A percentile compares a stretch with the other conserved stretches of the same genome.
Conservation (phyloP, 768 basidiomycete genomes). For the Lactarius sanguifluus region DNA sequence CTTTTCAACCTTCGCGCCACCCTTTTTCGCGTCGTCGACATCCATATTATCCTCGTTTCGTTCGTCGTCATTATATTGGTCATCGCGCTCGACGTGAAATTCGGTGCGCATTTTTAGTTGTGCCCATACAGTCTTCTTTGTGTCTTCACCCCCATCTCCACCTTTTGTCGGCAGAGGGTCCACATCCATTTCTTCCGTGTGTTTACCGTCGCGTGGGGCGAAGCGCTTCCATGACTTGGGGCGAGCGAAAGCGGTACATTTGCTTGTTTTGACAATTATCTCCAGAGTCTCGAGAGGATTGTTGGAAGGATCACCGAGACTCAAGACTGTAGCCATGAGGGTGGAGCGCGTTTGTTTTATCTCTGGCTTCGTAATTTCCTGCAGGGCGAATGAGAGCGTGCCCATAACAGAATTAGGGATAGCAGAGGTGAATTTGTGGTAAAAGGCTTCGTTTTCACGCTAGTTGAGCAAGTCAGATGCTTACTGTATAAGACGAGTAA, state of each 20-base stretch:
- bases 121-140: constrained; percentile 37
- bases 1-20: constrained; percentile 62
- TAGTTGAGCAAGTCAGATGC: constrained; percentile 34
- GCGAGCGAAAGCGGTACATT: constrained; percentile 69
- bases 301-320: constrained; percentile 73
- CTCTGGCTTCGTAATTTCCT: constrained; percentile 59
- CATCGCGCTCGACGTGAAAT: constrained; percentile 51
- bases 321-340: constrained; percentile 61
- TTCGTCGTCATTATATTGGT: constrained; percentile 33
- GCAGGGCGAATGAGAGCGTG: constrained; percentile 64
- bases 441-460: constrained; percentile 78
- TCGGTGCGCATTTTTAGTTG: constrained; percentile 49
- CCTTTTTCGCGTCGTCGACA: constrained; percentile 38
- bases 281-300: constrained; percentile 71
- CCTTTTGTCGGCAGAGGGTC: constrained; percentile 24
- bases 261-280: constrained; percentile 71
- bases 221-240: constrained; percentile 84
- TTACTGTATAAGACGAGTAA: neutral
- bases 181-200: constrained; percentile 38
- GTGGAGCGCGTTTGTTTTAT: constrained; percentile 67
- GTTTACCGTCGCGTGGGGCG: constrained; percentile 39
- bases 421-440: constrained; percentile 43
- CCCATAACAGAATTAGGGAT: constrained; percentile 56
- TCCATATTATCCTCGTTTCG: constrained; percentile 42
- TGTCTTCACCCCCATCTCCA: constrained; percentile 23